Evolutionary conservation across 306 rosid species (phyloP).

Genomic region (Quercus berberidifolia): DNA sequence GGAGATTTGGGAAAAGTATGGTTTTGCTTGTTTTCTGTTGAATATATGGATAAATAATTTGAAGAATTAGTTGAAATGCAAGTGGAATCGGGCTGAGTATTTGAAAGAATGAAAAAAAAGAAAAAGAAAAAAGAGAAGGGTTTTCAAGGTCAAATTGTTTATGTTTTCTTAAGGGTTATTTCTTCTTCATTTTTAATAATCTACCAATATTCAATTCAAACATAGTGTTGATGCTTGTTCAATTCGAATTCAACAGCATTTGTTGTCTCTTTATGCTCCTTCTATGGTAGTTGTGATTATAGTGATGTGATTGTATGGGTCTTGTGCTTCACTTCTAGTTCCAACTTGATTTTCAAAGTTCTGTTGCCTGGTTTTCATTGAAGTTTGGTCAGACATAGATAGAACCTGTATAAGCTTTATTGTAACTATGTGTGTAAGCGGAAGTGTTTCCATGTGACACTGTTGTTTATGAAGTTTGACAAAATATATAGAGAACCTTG

Average conservation of each 20-base stretch:
- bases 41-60: background rate
- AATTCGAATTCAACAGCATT: background rate
- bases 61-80: background rate
- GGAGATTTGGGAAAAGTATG: background rate
- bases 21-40: background rate
- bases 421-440: background rate
- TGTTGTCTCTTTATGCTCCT: background rate
- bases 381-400: background rate
- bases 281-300: background rate
- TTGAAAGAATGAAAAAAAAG: background rate
- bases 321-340: background rate
- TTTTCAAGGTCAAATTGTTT: background rate
- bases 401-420: background rate
- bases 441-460: background rate
- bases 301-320: background rate
- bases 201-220: background rate
- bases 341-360: background rate
- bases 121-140: too few relatives aligned
- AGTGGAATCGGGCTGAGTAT: background rate
- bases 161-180: background rate
- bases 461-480: background rate
- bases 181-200: background rate
- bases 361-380: background rate
- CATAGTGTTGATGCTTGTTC: background rate
- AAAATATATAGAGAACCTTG: background rate